A percentile compares a stretch with the other conserved stretches of the same genome.
These are phyloP conservation scores for Cladosporium sp. DNA, from an alignment of 2,329 filamentous ascomycete species.

Conservation along the genomic window DNA sequence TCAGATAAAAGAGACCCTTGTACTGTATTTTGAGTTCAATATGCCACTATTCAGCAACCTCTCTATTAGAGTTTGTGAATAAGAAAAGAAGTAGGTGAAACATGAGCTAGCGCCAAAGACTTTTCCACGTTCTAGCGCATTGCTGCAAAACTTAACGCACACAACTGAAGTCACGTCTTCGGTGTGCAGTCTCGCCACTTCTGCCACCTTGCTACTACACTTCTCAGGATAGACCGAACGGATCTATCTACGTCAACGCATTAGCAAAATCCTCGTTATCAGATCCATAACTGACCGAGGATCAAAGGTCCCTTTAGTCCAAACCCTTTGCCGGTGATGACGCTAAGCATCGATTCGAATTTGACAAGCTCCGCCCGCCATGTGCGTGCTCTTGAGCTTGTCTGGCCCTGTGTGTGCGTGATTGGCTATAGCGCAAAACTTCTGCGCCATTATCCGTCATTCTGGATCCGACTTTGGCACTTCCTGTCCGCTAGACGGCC, in stretches of 20 bases:
- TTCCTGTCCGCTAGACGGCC: neutral
- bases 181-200: neutral
- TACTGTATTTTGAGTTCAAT: neutral
- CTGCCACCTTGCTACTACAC: neutral
- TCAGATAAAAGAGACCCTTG: no score
- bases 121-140: neutral
- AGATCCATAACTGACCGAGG: neutral
- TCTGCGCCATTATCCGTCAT: slow-evolving; percentile 5
- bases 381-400: slow-evolving; percentile 9
- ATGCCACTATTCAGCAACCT: neutral
- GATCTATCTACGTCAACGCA: neutral
- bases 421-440: slow-evolving; percentile 9
- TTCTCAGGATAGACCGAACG: neutral
- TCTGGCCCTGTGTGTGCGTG: neutral
- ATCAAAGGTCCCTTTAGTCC: neutral
- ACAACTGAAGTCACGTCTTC: neutral
- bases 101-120: neutral
- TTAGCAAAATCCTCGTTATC: neutral
- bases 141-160: neutral
- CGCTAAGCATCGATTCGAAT: slow-evolving; percentile 7
- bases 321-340: neutral
- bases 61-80: neutral
- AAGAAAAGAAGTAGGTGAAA: neutral
- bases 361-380: slow-evolving; percentile 11
- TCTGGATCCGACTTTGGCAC: slow-evolving; percentile 2